A percentile compares a stretch with the other conserved stretches of the same genome.
Evolutionary conservation across 768 basidiomycete genomes (phyloP).

Genomic region (Russula brevipes): DNA sequence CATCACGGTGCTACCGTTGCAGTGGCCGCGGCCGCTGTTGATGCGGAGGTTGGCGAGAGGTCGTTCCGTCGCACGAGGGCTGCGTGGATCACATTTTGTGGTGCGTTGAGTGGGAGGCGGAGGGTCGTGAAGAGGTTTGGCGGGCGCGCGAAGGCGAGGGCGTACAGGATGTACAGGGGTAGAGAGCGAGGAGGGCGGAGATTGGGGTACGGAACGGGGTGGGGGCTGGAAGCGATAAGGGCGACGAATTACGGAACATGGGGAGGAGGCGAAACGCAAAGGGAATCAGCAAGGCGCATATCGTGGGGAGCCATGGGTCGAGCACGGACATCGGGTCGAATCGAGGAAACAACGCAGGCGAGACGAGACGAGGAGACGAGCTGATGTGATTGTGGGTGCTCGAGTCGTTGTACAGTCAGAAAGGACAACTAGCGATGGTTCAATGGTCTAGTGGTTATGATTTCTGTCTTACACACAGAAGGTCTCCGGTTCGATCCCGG

Average conservation of each 20-base stretch:
- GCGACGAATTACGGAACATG: background rate
- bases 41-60: background rate
- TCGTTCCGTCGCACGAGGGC: background rate
- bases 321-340: background rate
- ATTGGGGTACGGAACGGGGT: conserved; percentile 10
- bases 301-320: conserved; percentile 11
- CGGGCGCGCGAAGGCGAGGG: conserved; percentile 16
- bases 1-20: background rate
- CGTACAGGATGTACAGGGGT: conserved; percentile 20
- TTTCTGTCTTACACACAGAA: conserved; percentile 31
- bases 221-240: background rate
- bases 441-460: conserved; percentile 30
- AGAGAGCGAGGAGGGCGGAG: conserved; percentile 15
- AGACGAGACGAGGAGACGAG: no score
- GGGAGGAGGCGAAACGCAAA: background rate
- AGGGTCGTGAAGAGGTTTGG: conserved; percentile 23
- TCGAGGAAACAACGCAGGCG: background rate
- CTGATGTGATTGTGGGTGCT: no score
- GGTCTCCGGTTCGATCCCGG: conserved; percentile 29
- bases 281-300: conserved; percentile 11
- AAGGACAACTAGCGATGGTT: background rate
- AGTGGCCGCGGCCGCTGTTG: background rate
- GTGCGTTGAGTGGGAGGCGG: conserved; percentile 17
- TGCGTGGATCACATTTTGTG: conserved; percentile 13
- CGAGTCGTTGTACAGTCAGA: background rate